Base-by-base conservation (phyloP, 495 filamentous ascomycete species). In the Daldinia childiae region DNA sequence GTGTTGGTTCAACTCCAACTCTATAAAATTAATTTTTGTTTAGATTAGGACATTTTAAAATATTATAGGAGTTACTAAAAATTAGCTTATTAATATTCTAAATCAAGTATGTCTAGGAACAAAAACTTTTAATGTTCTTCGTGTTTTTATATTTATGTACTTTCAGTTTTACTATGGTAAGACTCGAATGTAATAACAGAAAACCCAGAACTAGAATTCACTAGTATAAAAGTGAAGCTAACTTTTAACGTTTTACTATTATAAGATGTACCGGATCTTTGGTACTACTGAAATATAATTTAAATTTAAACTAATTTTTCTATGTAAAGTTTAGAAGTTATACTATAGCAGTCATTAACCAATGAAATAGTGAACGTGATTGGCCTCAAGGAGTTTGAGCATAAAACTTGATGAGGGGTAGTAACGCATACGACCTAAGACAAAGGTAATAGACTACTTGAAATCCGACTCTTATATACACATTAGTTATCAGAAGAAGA, bases 161-260 rank as follows among this genome's bases (percentile, higher is more conserved):
- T 45, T 45, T 45, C 14, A 45, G 41, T 45, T 45, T 45, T 45
- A 45, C 41, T 45, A 45, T 45, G 41, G 41, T 45, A 45, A 45
- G 41, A 45, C 41, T 45, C 8, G 41, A 45, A 45, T 45, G 19
- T 51, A 51, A 51, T 51, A 27, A 27, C 26, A 27, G 26, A 27
- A 27, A 27, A 24, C 24, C 24, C 17, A 51, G 24, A 51, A 51
- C 48, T 51, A 51, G 48, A 51, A 27, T 51, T 51, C 48, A 51
- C 48, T 51, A 51, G 48, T 51, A 51, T 51, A 51, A 51, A 51
- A 51, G 48, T 51, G 48, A 51, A 51, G 48, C 48, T 51, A 27
- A 51, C 41, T 26, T 51, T 24, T 51, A 51, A n/a, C 24, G 41
- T 45, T 45, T 45, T 45, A 45, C 41, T 45, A 45, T 45, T 45